Evolutionary conservation across 148 eudicot genomes (phyloP).

Genomic region (Vaccinium darrowii): DNA sequence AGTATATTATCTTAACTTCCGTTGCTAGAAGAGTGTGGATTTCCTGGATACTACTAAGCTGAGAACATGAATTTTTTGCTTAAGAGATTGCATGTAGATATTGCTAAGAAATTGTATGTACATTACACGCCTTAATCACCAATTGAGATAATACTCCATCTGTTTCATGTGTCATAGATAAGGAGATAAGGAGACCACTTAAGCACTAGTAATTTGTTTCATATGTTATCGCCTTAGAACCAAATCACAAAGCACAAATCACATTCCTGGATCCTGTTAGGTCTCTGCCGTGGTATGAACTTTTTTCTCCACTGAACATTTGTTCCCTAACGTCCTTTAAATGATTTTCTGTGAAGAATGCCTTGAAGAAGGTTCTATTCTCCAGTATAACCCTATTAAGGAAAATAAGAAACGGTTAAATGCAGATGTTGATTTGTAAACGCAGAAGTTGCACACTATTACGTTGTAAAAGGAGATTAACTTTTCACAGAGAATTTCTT

Average conservation of each 20-base stretch:
- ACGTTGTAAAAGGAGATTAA: not conserved
- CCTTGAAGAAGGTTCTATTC: not conserved
- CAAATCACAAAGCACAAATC: not conserved
- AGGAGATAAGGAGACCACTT: not conserved
- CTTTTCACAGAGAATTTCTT: not conserved
- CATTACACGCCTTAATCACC: not conserved
- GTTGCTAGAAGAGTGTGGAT: not conserved
- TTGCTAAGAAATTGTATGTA: not conserved
- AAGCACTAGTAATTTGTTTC: not conserved
- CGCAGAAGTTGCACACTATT: not conserved
- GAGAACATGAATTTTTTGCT: not conserved
- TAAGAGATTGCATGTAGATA: not conserved
- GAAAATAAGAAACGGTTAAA: not conserved
- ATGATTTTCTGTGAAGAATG: not conserved
- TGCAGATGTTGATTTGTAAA: not conserved
- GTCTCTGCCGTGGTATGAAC: not conserved
- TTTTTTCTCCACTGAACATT: not conserved
- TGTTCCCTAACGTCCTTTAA: not conserved
- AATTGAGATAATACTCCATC: not conserved
- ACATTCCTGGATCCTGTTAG: not conserved
- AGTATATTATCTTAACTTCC: not conserved
- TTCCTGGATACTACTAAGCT: not conserved
- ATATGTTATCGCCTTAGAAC: not conserved
- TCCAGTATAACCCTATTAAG: not conserved
- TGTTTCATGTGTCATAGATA: not conserved